phyloP scores from a whole-genome alignment of 2,329 filamentous ascomycete species.

The Ceratocystiopsis sp. region DNA sequence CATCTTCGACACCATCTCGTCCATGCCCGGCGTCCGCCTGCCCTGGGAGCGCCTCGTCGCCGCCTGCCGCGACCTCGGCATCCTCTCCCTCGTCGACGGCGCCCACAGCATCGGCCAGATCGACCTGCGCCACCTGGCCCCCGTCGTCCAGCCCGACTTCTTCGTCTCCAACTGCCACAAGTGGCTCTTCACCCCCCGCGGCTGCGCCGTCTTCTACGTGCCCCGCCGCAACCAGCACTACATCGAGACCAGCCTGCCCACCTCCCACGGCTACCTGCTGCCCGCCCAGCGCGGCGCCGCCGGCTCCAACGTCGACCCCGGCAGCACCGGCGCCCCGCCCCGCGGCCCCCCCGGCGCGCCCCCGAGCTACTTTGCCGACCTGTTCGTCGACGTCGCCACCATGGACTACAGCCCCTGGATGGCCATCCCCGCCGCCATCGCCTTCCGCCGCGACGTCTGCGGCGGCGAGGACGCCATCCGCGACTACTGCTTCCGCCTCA shows the following conservation, averaged over 20 bases:
- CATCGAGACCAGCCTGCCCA: conserved; percentile 50
- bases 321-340: conserved; percentile 39
- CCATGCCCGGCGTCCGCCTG: conserved; percentile 49
- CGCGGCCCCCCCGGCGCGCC: too few relatives aligned
- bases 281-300: neutral
- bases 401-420: conserved; percentile 46
- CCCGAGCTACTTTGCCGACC: conserved; percentile 30
- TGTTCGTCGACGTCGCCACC: conserved; percentile 52
- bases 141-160: conserved; percentile 46
- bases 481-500: conserved; percentile 37
- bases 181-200: conserved; percentile 57
- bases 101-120: conserved; percentile 58
- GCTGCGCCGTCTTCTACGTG: conserved; percentile 53
- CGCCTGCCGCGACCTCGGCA: conserved; percentile 35
- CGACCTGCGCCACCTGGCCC: conserved; percentile 36
- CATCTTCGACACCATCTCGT: conserved; percentile 54
- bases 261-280: conserved; percentile 46
- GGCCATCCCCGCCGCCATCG: conserved; percentile 42
- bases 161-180: conserved; percentile 59
- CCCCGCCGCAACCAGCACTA: conserved; percentile 47
- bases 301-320: conserved; percentile 38
- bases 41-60: conserved; percentile 48
- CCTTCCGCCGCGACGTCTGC: conserved; percentile 42
- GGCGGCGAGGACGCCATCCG: conserved; percentile 48
- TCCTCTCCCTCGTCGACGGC: conserved; percentile 51